phyloP scores from a whole-genome alignment of 2,329 filamentous ascomycete genomes.

The Xylariaceae sp. region DNA sequence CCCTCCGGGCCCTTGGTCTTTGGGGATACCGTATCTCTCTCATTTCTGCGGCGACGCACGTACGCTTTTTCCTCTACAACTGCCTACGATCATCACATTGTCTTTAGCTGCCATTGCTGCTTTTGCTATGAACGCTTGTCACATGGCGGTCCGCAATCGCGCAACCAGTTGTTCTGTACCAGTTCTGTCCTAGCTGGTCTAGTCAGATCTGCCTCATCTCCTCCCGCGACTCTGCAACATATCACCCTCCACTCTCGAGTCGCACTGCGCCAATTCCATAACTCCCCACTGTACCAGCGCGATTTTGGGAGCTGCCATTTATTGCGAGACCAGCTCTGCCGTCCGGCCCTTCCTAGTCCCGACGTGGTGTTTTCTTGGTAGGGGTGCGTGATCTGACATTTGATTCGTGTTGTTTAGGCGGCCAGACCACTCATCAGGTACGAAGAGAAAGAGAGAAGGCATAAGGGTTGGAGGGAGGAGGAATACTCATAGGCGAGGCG shows the following conservation, averaged over 20 bases:
- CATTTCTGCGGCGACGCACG: constrained; percentile 2
- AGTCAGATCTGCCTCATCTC: constrained; percentile 1
- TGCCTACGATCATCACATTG: background rate
- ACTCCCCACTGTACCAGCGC: background rate
- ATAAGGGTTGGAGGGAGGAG: constrained; percentile 5
- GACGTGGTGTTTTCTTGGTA: constrained; percentile 14
- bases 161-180: constrained; percentile 3
- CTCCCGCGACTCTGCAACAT: constrained; percentile 7
- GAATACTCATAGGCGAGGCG: constrained; percentile 10
- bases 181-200: background rate
- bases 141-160: constrained; percentile 2
- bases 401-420: constrained; percentile 49
- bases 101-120: background rate
- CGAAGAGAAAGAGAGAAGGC: constrained; percentile 32
- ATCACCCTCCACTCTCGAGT: constrained; percentile 1
- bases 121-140: background rate
- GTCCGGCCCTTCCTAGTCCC: constrained; percentile 5
- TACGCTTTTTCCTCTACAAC: background rate
- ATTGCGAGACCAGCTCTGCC: constrained; percentile 21
- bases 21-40: background rate
- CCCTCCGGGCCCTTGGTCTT: constrained; percentile 5
- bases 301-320: constrained; percentile 2
- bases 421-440: constrained; percentile 72
- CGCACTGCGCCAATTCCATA: background rate
- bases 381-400: constrained; percentile 28